Evolutionary conservation across 2,329 filamentous ascomycete species (phyloP), one percentile per base, ranked within the genome.

Genomic region (Aureobasidium sp.): DNA sequence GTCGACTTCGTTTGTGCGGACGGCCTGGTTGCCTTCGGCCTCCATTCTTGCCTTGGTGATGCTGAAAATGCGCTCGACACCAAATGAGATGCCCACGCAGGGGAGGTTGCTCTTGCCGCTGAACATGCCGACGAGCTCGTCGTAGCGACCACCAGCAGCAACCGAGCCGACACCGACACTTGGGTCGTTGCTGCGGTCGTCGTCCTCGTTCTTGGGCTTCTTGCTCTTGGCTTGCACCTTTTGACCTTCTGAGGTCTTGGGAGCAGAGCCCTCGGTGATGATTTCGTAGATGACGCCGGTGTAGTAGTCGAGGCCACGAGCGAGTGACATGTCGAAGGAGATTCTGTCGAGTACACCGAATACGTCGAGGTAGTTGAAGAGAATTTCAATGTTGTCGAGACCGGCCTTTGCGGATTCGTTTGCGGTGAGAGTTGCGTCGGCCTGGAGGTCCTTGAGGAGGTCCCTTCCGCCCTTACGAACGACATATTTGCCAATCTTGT

Each of bases 51-150:
- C 84, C 69, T 95, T 90, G 59, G 85, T 88, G 65, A 96, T 90
- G 62, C 86, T 89, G 73, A 95, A 95, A 64, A 97, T 96, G 62
- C 91, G 85, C 70, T 97, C 91, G 44, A 96, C 88, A 53, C 91
- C 91, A 65, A 97, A 96, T 1, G 90, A 95, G 61, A 95, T 87
- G 58, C 88, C 88, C 5, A 93, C 86, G 61, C 88, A 91, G n/a
- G 88, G 91, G 53, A 96, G 89, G 66, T 90, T 84, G 19, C 76
- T 80, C 53, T 67, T 67, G 62, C 85, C 85, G 53, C 82, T 84
- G 75, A 95, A 96, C 88, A 95, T 95, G 71, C 87, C 87, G 4
- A 96, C 91, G 3, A 96, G 79, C 66, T 93, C 85, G 70, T 96
- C 91, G 69, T 96, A 96, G 57, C 90, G 85, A 39, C 90, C 89